Conservation (phyloP, 371 early-diverging fungal species). For the Sporodiniella umbellata region DNA sequence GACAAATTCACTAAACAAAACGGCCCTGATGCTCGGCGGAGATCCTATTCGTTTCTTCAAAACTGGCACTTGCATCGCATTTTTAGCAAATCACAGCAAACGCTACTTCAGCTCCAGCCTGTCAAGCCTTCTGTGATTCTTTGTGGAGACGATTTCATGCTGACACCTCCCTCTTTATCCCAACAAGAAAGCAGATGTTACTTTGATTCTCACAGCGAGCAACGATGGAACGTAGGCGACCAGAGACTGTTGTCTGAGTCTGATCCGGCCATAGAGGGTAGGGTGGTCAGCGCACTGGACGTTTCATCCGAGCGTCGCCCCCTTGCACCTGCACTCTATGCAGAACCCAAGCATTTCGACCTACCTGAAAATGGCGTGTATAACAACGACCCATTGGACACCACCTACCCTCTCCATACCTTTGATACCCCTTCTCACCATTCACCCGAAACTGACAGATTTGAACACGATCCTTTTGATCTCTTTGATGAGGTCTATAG, state of each 20-base stretch:
- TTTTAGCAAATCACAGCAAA: constrained; percentile 49
- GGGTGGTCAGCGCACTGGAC: too few species aligned
- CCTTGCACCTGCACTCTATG: not conserved
- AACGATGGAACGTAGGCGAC: not conserved
- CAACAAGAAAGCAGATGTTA: constrained; percentile 6
- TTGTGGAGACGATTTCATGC: constrained; percentile 48
- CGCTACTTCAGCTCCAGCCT: constrained; percentile 31
- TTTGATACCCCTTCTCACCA: not conserved
- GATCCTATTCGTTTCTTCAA: constrained; percentile 37
- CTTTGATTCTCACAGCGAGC: too few species aligned
- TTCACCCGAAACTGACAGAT: not conserved
- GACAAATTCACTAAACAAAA: constrained; percentile 36
- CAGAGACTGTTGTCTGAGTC: too few species aligned
- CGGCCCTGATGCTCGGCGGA: constrained; percentile 14
- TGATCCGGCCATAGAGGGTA: too few species aligned
- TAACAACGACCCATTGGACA: too few species aligned
- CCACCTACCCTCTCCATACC: too few species aligned
- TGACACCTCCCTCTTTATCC: constrained; percentile 38
- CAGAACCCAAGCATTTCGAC: too few species aligned
- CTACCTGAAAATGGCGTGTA: too few species aligned
- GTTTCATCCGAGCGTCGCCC: not conserved
- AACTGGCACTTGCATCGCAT: constrained; percentile 45
- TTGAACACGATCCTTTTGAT: not conserved
- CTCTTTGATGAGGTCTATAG: not conserved
- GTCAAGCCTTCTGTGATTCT: constrained; percentile 36